phyloP scores from a whole-genome alignment of 208 protist species.

The Porcisia hertigi region DNA sequence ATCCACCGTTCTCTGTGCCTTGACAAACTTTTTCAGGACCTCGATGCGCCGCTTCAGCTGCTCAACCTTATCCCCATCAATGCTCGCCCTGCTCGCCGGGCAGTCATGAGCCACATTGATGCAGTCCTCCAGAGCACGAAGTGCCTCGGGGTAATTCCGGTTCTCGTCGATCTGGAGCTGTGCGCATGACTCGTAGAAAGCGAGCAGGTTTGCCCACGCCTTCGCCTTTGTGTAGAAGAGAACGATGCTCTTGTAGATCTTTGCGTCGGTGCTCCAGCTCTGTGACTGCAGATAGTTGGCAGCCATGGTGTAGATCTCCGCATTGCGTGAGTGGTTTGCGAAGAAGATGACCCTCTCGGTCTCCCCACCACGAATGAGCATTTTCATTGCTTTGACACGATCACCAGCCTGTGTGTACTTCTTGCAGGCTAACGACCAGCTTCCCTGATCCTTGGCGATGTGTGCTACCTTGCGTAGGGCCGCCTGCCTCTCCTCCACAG shows the following conservation, averaged over 20 bases:
- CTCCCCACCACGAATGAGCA: conserved; percentile 96
- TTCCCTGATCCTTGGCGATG: conserved; percentile 90
- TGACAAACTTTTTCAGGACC: conserved; percentile 57
- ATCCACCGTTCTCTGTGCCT: conserved; percentile 58
- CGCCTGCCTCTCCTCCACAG: conserved; percentile 52
- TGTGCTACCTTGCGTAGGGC: conserved; percentile 73
- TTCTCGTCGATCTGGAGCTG: conserved; percentile 97
- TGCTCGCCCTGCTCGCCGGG: conserved; percentile 24
- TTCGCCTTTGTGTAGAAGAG: conserved; percentile 97
- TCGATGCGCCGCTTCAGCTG: conserved; percentile 52
- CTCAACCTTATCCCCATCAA: conserved; percentile 42
- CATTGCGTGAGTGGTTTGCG: conserved; percentile 93
- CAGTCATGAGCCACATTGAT: conserved; percentile 58
- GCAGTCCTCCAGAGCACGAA: conserved; percentile 87
- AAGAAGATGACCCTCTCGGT: conserved; percentile 97
- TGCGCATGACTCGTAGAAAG: conserved; percentile 93
- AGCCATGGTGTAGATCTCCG: conserved; percentile 95
- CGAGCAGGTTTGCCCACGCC: conserved; percentile 85
- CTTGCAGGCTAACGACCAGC: conserved; percentile 92
- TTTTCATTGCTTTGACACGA: conserved; percentile 96
- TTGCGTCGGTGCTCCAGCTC: conserved; percentile 91
- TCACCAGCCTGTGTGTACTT: conserved; percentile 96
- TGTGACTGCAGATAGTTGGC: conserved; percentile 97
- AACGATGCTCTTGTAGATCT: conserved; percentile 96
- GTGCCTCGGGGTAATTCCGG: conserved; percentile 94